Evolutionary conservation across 257 asterid species (phyloP), one percentile per base, ranked within the genome.

Genomic region (Ballota nigra): DNA sequence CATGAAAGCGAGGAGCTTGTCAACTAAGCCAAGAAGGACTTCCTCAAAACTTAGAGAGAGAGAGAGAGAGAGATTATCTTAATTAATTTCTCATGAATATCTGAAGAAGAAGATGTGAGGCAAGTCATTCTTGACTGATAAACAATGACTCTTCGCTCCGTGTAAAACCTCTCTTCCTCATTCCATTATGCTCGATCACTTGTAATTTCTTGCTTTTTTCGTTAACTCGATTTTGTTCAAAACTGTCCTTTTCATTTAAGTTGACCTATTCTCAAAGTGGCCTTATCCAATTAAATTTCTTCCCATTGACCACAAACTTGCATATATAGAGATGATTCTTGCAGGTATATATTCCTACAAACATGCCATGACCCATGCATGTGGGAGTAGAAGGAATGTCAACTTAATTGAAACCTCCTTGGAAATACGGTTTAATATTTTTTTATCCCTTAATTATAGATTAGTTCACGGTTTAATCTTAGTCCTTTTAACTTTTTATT

Each of bases 51-150:
- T 16, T 2, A 11, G 9, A 33, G 28, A 5, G 20, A 22, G 13
- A 33, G 28, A 5, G 20, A 22, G 13, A 20, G 11, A 6, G 13
- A 22, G n/a, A 55, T 11, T 26, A 1, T 9, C 15, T 38, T 4
- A 9, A 15, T 38, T 38, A 8, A 8, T 20, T 9, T 56, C 36
- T 10, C n/a, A n/a, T n/a, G n/a, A n/a, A n/a, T 29, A 22, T 24
- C 12, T 18, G n/a, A 36, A 26, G 29, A 19, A 20, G 9, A 16
- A 49, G 34, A 65, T 31, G 7, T 4, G 24, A 36, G 79, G 79
- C 78, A 78, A 68, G 82, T 29, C 80, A 75, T 75, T 69, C 80
- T 76, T 76, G 80, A 76, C 76, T 76, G 33, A 11, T 69, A 62
- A 62, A 61, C 73, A 6, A 71, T 0, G 33, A 34, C 76, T 70